These are phyloP conservation scores for Diaporthe vaccinii DNA, from an alignment of 2,329 filamentous ascomycete genomes.

Conservation along the genomic window DNA sequence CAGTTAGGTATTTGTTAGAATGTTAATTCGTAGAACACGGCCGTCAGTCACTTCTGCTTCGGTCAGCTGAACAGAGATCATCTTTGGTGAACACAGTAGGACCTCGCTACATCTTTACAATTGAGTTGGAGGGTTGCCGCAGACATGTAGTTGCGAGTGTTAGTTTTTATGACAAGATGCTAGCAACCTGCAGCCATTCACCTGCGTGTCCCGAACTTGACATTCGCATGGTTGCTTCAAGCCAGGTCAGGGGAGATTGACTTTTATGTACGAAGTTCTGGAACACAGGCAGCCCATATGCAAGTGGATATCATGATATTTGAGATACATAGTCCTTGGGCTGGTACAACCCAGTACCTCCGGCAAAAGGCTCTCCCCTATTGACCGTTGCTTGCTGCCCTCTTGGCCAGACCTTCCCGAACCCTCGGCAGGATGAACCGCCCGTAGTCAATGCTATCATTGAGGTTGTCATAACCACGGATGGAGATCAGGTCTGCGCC, in stretches of 20 bases:
- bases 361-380: neutral
- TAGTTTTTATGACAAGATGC: too few species aligned
- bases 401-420: slow-evolving; percentile 49
- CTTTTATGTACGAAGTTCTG: neutral
- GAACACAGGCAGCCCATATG: neutral
- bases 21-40: neutral
- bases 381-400: slow-evolving; percentile 2
- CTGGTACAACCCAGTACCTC: too few species aligned
- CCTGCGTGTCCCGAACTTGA: neutral
- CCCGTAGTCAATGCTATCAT: slow-evolving; percentile 72
- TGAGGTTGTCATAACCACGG: slow-evolving; percentile 72
- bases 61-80: neutral
- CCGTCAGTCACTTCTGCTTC: neutral
- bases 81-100: too few species aligned
- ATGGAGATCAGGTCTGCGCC: slow-evolving; percentile 71
- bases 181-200: neutral
- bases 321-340: neutral
- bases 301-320: neutral
- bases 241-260: too few species aligned
- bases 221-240: too few species aligned
- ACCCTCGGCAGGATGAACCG: slow-evolving; percentile 67
- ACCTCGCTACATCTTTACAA: too few species aligned
- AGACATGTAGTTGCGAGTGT: neutral
- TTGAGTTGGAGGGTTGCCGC: neutral
- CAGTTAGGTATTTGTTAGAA: neutral